Evolutionary conservation across 257 asterid species (phyloP).

Genomic region (Dorcoceras hygrometricum): DNA sequence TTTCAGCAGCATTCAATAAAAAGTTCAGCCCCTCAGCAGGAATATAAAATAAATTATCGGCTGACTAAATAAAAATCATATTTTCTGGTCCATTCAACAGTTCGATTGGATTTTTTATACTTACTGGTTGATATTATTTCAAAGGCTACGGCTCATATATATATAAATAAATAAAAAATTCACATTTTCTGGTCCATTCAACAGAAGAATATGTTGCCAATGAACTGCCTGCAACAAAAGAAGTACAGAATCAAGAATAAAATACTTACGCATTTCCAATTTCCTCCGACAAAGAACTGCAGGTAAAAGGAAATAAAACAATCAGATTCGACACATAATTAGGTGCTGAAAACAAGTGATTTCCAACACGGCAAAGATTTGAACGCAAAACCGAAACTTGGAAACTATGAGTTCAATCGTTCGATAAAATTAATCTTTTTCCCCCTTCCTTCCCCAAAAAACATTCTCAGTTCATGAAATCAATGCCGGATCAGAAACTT

Average conservation of each 20-base stretch:
- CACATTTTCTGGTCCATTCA: too few species aligned
- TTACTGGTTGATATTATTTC: neutral
- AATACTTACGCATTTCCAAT: conserved; percentile 98
- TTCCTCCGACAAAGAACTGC: conserved; percentile 99
- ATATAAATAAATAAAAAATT: too few species aligned
- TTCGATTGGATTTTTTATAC: neutral
- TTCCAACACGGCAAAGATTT: neutral
- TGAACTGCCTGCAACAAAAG: neutral
- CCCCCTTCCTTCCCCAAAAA: too few species aligned
- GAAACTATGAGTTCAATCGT: too few species aligned
- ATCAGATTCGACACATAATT: conserved; percentile 18
- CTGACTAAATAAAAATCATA: neutral
- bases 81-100: neutral
- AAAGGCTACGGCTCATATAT: neutral
- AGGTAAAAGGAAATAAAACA: conserved; percentile 25
- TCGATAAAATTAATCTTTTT: too few species aligned
- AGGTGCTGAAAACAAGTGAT: neutral
- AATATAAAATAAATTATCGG: too few species aligned
- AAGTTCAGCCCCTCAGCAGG: neutral
- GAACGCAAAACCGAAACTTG: conserved; percentile 5
- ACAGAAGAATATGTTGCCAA: neutral
- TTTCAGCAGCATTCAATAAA: neutral
- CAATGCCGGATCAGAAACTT: too few species aligned
- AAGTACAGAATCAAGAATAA: neutral
- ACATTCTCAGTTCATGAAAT: too few species aligned